phyloP scores from a whole-genome alignment of 2,329 filamentous ascomycete genomes.

The Botrytis elliptica region DNA sequence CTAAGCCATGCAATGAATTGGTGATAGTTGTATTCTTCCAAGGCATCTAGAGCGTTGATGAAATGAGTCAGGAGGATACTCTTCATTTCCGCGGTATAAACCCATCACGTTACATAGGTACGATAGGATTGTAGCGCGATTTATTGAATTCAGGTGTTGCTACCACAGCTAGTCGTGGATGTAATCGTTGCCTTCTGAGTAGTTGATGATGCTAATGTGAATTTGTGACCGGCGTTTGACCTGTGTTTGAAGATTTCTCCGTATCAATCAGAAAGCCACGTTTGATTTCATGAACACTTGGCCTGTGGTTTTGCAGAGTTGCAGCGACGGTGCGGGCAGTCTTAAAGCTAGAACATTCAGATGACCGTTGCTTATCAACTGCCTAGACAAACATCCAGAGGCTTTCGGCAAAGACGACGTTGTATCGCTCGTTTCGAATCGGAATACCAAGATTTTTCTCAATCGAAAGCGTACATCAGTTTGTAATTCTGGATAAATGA shows the following conservation, averaged over 20 bases:
- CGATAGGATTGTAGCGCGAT: background rate
- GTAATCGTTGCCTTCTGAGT: background rate
- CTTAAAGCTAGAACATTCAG: constrained; percentile 7
- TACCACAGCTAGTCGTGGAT: background rate
- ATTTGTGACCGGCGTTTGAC: background rate
- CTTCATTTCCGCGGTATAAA: background rate
- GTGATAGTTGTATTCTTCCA: background rate
- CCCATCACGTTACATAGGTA: background rate
- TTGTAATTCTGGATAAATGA: background rate
- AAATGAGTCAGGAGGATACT: background rate
- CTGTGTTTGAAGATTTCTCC: background rate
- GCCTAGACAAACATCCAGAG: background rate
- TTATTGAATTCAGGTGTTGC: too few species aligned
- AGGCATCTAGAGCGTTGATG: background rate
- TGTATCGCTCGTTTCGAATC: background rate
- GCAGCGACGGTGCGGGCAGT: background rate
- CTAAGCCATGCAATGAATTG: background rate
- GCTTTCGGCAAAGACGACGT: background rate
- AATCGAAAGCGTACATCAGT: background rate
- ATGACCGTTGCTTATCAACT: background rate
- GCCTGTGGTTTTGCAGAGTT: constrained; percentile 7
- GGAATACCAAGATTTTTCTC: background rate
- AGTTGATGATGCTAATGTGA: background rate
- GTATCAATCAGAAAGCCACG: background rate
- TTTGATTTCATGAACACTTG: constrained; percentile 11